phyloP scores from a whole-genome alignment of 2,329 filamentous ascomycete species.

The Aspergillus sp. region DNA sequence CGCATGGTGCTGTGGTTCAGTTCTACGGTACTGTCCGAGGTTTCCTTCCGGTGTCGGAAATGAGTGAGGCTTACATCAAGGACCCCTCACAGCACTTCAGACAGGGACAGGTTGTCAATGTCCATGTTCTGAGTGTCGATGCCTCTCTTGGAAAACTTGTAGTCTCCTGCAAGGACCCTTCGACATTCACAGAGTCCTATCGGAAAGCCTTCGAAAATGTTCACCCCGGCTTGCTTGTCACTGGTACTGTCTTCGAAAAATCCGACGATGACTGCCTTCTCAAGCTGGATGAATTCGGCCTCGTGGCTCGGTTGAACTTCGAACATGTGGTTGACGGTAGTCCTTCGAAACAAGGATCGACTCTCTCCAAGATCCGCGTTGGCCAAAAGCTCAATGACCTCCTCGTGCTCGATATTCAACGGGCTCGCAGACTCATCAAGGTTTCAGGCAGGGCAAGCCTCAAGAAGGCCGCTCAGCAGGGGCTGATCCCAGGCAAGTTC shows the following conservation, averaged over 20 bases:
- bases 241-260: slow-evolving; percentile 78
- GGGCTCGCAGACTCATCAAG: slow-evolving; percentile 70
- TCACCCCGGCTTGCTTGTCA: slow-evolving; percentile 70
- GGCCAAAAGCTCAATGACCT: slow-evolving; percentile 80
- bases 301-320: slow-evolving; percentile 75
- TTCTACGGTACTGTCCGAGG: slow-evolving; percentile 84
- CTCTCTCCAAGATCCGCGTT: slow-evolving; percentile 77
- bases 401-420: slow-evolving; percentile 83
- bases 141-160: slow-evolving; percentile 69
- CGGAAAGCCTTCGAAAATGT: slow-evolving; percentile 70
- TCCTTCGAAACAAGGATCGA: slow-evolving; percentile 70
- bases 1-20: slow-evolving; percentile 81
- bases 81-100: slow-evolving; percentile 89
- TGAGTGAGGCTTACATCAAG: slow-evolving; percentile 95
- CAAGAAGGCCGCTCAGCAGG: slow-evolving; percentile 69
- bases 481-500: slow-evolving; percentile 69
- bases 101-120: slow-evolving; percentile 84
- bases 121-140: slow-evolving; percentile 82
- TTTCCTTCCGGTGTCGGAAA: slow-evolving; percentile 90
- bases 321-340: slow-evolving; percentile 86
- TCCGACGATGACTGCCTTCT: slow-evolving; percentile 73
- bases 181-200: slow-evolving; percentile 75
- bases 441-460: slow-evolving; percentile 83
- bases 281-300: slow-evolving; percentile 69
- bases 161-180: slow-evolving; percentile 90